phyloP scores from a whole-genome alignment of 352 stramenopile genomes.

The Phytopythium vexans region DNA sequence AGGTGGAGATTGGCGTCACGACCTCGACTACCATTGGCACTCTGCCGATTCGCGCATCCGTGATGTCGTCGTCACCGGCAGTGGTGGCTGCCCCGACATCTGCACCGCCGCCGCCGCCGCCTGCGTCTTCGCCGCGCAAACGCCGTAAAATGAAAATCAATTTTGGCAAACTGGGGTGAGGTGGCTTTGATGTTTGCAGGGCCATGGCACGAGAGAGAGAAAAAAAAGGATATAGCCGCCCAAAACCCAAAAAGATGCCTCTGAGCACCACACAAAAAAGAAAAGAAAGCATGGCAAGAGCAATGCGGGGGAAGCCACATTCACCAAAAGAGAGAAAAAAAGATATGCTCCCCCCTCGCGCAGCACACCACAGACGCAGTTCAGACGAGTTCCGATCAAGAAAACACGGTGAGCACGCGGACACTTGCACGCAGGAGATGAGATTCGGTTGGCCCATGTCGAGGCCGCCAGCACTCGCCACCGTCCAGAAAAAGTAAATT shows the following conservation, averaged over 20 bases:
- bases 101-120: slow-evolving; percentile 29
- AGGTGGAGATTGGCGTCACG: too few relatives aligned
- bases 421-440: neutral
- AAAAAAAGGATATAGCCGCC: slow-evolving; percentile 22
- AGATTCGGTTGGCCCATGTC: neutral
- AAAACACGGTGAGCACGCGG: neutral
- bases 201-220: slow-evolving; percentile 23
- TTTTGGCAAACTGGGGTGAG: slow-evolving; percentile 87
- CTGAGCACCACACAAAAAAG: slow-evolving; percentile 5
- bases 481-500: slow-evolving; percentile 25
- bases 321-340: slow-evolving; percentile 6
- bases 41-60: too few relatives aligned
- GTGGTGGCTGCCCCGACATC: slow-evolving; percentile 35
- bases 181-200: slow-evolving; percentile 20
- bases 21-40: too few relatives aligned
- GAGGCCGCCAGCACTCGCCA: neutral
- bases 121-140: slow-evolving; percentile 74
- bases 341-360: neutral
- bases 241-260: slow-evolving; percentile 1
- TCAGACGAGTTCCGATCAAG: neutral
- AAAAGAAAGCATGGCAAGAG: slow-evolving; percentile 9
- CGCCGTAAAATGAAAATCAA: slow-evolving; percentile 92
- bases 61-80: slow-evolving; percentile 14
- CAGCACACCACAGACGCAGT: slow-evolving; percentile 1
- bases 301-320: slow-evolving; percentile 8